Base-by-base conservation (phyloP, 495 filamentous ascomycete genomes). In the Xylaria bambusicola region DNA sequence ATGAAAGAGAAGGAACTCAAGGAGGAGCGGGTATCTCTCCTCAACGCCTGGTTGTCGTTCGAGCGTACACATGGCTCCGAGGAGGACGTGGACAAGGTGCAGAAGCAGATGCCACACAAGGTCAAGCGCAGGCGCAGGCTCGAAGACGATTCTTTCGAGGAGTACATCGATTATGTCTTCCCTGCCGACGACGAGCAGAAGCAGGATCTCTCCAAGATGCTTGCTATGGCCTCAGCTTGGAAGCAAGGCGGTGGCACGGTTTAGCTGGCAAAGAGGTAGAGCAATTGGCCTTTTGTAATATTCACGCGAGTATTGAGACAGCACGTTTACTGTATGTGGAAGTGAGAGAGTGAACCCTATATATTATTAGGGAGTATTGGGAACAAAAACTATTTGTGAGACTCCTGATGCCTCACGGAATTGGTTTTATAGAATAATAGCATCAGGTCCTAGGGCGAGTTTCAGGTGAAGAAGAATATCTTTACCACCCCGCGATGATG, bases 121-220 rank as follows among this genome's bases (percentile, higher is more conserved):
- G 89, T 91, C 72, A 98, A 96, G 86, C 94, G 94, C 83, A 84
- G 92, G 65, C 86, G 94, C 73, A 93, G 87, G 84, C 70, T 97
- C 75, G 93, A 96, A 70, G 93, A 97, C 76, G 93, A 96, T 71
- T 87, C 84, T 18, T 97, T 91, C 80, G 94, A 98, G 82, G 94
- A 98, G 76, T 98, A 96, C 72, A 84, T 93, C 80, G 94, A 98
- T 72, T 97, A 93, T 70, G 83, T 98, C 46, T 98, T 98, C 86
- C 94, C 94, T 5, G 93, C 92, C 7, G 94, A 98, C 79, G 93
- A 97, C 74, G 84, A 90, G 75, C 88, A 89, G 64, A 88, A 90
- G 57, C 88, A 88, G 60, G 91, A 90, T 60, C 79, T 97, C 68
- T 88, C 89, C 24, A 91, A 88, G 67, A 73, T 98, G 72, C 75